Percentiles rank a stretch among this genome's conserved stretches.
These are phyloP conservation scores for Rhizopogon roseolus DNA, from an alignment of 768 basidiomycete species.

Conservation along the genomic window DNA sequence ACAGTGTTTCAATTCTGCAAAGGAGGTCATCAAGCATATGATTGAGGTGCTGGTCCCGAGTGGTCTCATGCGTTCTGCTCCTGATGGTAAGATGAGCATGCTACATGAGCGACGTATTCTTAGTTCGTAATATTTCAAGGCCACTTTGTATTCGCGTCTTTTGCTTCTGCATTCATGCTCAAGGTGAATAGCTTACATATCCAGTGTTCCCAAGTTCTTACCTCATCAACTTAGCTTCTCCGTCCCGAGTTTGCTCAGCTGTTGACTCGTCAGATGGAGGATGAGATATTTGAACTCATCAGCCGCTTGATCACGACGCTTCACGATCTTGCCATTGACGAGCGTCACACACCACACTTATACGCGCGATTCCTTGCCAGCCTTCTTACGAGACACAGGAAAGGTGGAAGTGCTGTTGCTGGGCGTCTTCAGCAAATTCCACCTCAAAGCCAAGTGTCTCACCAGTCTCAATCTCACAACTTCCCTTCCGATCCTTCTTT, in stretches of 20 bases:
- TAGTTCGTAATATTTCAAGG: constrained; percentile 30
- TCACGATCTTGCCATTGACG: constrained; percentile 74
- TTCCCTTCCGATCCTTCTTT: constrained; percentile 22
- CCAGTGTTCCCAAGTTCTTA: not conserved
- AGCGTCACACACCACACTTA: constrained; percentile 73
- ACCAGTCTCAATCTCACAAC: constrained; percentile 7
- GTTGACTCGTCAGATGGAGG: constrained; percentile 53
- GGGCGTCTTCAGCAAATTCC: constrained; percentile 51
- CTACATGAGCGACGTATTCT: not conserved
- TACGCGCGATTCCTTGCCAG: constrained; percentile 77
- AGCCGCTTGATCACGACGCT: constrained; percentile 68
- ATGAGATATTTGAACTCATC: constrained; percentile 68
- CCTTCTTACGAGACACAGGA: constrained; percentile 65
- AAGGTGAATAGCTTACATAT: constrained; percentile 43
- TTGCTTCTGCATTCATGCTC: constrained; percentile 79
- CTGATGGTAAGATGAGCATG: constrained; percentile 52
- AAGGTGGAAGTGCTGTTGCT: constrained; percentile 52
- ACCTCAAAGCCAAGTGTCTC: constrained; percentile 32
- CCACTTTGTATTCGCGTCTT: constrained; percentile 75
- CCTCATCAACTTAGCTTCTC: constrained; percentile 43
- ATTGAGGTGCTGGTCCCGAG: constrained; percentile 61
- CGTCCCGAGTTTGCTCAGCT: constrained; percentile 69
- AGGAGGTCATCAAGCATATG: constrained; percentile 60
- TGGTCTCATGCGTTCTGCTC: constrained; percentile 74
- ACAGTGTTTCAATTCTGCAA: constrained; percentile 70